These are phyloP conservation scores for Casaregolazyma lundiana DNA, from an alignment of 1,139 yeast species.

Conservation along the genomic window DNA sequence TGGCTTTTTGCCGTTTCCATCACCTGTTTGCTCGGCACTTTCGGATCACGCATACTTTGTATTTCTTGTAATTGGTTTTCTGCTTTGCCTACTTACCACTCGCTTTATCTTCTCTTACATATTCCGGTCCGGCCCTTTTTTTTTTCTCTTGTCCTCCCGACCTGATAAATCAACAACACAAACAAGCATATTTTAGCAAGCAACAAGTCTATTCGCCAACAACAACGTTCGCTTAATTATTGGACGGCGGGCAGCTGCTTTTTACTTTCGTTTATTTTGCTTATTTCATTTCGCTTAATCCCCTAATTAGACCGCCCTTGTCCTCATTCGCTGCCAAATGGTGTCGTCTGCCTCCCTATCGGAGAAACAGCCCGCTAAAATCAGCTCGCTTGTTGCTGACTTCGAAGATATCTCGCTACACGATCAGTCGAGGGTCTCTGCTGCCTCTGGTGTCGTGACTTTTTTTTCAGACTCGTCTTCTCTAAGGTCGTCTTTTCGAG, in stretches of 20 bases:
- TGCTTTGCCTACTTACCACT: no score
- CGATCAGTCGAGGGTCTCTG: slow-evolving; percentile 14
- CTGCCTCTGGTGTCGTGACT: slow-evolving; percentile 17
- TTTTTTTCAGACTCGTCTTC: slow-evolving; percentile 10
- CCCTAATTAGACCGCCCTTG: no score
- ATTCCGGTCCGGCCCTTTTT: background rate
- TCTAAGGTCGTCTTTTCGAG: slow-evolving; percentile 1
- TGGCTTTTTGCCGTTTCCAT: no score
- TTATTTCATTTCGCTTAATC: background rate
- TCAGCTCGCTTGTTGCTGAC: slow-evolving; percentile 21
- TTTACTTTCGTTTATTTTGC: background rate
- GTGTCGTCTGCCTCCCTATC: slow-evolving; percentile 1
- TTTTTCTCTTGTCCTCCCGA: background rate
- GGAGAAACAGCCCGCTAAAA: slow-evolving; percentile 3
- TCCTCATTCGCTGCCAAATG: background rate
- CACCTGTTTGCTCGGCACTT: no score
- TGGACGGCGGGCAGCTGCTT: background rate
- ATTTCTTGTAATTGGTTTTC: no score
- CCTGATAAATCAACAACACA: background rate
- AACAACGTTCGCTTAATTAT: background rate
- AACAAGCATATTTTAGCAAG: no score
- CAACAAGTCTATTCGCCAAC: no score
- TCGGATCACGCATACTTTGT: no score
- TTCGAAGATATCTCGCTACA: slow-evolving; percentile 28
- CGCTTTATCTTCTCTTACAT: background rate